Percentiles rank a stretch among this genome's conserved stretches.
Conservation (phyloP, 331 rosid genomes). For the Pyrus hybrid region DNA sequence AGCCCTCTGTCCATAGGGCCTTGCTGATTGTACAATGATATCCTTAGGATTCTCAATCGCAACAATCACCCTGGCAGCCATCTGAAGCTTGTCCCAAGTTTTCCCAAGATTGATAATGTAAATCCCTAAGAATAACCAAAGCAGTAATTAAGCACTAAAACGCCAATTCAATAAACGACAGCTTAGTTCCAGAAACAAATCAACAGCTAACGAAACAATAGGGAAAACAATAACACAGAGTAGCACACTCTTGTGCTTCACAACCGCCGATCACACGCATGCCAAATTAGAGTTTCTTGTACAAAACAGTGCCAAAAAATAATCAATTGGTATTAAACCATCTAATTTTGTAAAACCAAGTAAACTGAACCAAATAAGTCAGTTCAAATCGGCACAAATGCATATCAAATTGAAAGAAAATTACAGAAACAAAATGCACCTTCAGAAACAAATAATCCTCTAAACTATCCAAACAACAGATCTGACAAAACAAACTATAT, state of each 20-base stretch:
- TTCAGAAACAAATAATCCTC: background rate
- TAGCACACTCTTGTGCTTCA: background rate
- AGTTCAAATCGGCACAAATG: background rate
- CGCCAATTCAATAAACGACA: background rate
- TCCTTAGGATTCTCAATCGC: slow-evolving; percentile 72
- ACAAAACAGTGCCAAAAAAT: background rate
- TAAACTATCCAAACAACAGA: background rate
- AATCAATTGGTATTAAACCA: background rate
- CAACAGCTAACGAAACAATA: background rate
- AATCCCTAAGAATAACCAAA: slow-evolving; percentile 35
- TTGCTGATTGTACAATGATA: slow-evolving; percentile 79
- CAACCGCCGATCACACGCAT: background rate
- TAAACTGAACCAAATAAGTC: background rate
- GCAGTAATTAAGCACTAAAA: background rate
- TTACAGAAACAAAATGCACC: background rate
- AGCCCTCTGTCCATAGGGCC: slow-evolving; percentile 84
- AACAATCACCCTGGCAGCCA: slow-evolving; percentile 80
- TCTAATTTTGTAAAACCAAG: background rate
- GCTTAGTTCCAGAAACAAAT: background rate
- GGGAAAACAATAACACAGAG: background rate
- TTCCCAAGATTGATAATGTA: slow-evolving; percentile 75
- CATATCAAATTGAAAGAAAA: background rate
- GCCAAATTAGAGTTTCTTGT: background rate
- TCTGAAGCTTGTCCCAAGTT: slow-evolving; percentile 78
- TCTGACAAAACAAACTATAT: background rate